Conservation (phyloP, 768 basidiomycete species). For the Lactarius pseudohatsudake region DNA sequence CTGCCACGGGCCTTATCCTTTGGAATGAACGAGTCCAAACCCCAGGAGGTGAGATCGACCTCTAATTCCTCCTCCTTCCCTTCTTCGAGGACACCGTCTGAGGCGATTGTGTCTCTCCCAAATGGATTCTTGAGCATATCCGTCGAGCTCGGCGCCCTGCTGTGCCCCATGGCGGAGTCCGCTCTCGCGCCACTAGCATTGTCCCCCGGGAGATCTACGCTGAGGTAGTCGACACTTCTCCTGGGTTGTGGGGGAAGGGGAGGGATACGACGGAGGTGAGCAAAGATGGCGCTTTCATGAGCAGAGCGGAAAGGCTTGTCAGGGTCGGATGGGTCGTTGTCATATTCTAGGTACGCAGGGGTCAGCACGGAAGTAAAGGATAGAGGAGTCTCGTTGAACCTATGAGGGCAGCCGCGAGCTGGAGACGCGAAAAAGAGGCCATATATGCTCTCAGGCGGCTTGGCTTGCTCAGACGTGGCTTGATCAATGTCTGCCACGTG, state of each 20-base stretch:
- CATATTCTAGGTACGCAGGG: slow-evolving; percentile 63
- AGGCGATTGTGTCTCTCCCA: slow-evolving; percentile 57
- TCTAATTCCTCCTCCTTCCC: slow-evolving; percentile 56
- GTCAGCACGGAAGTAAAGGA: slow-evolving; percentile 8
- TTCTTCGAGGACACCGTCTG: slow-evolving; percentile 49
- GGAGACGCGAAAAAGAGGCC: slow-evolving; percentile 74
- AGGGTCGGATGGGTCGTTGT: slow-evolving; percentile 79
- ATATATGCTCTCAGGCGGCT: slow-evolving; percentile 18
- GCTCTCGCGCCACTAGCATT: slow-evolving; percentile 35
- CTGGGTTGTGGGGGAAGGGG: slow-evolving; percentile 49
- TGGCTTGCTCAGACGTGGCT: slow-evolving; percentile 1
- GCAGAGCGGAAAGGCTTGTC: slow-evolving; percentile 61
- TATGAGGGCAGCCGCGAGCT: slow-evolving; percentile 82
- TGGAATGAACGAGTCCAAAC: slow-evolving; percentile 72
- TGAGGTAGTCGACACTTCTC: slow-evolving; percentile 63
- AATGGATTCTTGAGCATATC: slow-evolving; percentile 75
- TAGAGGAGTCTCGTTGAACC: slow-evolving; percentile 47
- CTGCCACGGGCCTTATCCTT: slow-evolving; percentile 57
- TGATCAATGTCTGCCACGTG: slow-evolving; percentile 21
- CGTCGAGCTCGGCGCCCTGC: slow-evolving; percentile 56
- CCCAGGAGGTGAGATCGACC: slow-evolving; percentile 83
- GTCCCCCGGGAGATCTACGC: slow-evolving; percentile 66
- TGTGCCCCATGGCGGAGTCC: slow-evolving; percentile 49
- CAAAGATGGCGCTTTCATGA: slow-evolving; percentile 82
- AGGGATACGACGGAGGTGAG: slow-evolving; percentile 63